Percentiles rank a stretch among this genome's conserved stretches.
These are phyloP conservation scores for Aegilops longissima DNA, from an alignment of 176 grass and related monocot genomes.

Conservation along the genomic window DNA sequence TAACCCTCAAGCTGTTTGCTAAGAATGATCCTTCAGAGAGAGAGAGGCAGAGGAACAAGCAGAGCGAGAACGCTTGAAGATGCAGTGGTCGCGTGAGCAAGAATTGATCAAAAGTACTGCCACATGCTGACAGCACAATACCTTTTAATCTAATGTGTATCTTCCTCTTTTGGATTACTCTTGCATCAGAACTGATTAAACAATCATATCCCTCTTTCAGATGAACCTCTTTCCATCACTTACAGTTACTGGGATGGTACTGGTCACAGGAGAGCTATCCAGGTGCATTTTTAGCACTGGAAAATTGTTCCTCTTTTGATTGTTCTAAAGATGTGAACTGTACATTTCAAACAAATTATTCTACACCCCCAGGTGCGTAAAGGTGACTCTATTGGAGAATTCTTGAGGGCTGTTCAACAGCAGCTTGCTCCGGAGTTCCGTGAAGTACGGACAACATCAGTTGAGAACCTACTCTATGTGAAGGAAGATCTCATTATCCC, in stretches of 20 bases:
- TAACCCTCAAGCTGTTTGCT: conserved; percentile 63
- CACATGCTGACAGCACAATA: conserved; percentile 23
- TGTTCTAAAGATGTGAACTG: neutral
- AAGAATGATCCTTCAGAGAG: conserved; percentile 97
- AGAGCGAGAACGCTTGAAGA: conserved; percentile 78
- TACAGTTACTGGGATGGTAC: conserved; percentile 99
- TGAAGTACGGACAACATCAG: conserved; percentile 95
- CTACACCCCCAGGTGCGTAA: conserved; percentile 63
- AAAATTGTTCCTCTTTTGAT: conserved; percentile 5
- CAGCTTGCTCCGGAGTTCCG: conserved; percentile 95
- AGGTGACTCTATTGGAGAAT: conserved; percentile 95
- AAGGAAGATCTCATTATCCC: conserved; percentile 99
- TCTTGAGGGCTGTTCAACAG: conserved; percentile 91
- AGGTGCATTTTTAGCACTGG: conserved; percentile 42
- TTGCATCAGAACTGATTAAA: conserved; percentile 14
- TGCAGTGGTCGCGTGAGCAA: conserved; percentile 87
- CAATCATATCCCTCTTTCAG: conserved; percentile 46
- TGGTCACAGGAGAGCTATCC: conserved; percentile 82
- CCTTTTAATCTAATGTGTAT: neutral
- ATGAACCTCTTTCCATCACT: conserved; percentile 89
- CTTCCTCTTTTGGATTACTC: conserved; percentile 20
- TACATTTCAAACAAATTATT: conserved; percentile 31
- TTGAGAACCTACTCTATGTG: conserved; percentile 96
- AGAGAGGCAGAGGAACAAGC: conserved; percentile 97
- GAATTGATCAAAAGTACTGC: conserved; percentile 90